Evolutionary conservation across 2,329 filamentous ascomycete species (phyloP), one percentile per base, ranked within the genome.

Genomic region (Aspergillus oerlinghausenensis): DNA sequence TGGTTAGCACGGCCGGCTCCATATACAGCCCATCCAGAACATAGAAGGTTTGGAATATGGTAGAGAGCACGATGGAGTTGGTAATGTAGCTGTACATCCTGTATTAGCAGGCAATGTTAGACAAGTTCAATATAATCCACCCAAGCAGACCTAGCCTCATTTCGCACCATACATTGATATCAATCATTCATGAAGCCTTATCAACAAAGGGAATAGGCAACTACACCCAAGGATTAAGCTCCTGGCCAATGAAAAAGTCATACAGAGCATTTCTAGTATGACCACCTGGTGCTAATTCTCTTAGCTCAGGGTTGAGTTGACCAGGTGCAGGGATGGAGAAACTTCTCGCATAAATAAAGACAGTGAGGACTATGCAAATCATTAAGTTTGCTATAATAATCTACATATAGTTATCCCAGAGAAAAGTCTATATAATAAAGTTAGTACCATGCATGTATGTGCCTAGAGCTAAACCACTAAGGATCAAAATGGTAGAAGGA

Each of bases 221-320:
- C 21, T 62, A 84, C 57, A 95, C 75, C 50, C 92, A 90, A 3
- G 93, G 92, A 76, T 97, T 97, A 59, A 97, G 85, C 74, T 97
- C 93, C 28, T 93, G 89, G 19, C 93, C 93, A 63, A 97, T 97
- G 77, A 92, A 97, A 86, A 91, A 97, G 75, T 97, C 93, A 73
- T 97, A 97, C 38, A 97, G 75, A 60, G 91, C 77, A 73, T 96
- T 97, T 56, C 92, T 92, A 1, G 85, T 86, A 69, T 89, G 84
- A n/a, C 92, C 92, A 47, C 92, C 92, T 1, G 85, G 84, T 0
- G 92, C 92, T 6, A 97, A 82, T 71, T 94, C 87, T 43, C 92
- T 88, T 60, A 83, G 79, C 50, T 88, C 81, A 11, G 82, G 79
- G 71, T 95, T 90, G 47, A 84, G 86, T 19, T 85, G 76, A 1